Percentiles rank a stretch among this genome's conserved stretches.
phyloP scores from a whole-genome alignment of 208 protist species.

The Leishmania turanica region DNA sequence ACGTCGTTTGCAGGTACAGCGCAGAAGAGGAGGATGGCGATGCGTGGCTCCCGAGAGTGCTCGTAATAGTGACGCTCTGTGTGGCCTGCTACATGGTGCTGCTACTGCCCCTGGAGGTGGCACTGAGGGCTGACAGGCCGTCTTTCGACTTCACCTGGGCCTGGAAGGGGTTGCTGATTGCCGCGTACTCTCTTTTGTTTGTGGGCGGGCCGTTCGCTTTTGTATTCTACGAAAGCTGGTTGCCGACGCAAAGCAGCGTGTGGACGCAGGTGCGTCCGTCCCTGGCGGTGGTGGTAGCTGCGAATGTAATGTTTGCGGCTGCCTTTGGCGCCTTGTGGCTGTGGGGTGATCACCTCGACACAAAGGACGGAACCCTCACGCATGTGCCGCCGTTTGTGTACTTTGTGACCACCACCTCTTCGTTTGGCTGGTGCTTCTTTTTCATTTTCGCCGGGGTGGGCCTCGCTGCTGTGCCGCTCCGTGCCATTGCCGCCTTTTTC shows the following conservation, averaged over 20 bases:
- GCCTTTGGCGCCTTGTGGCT: constrained; percentile 32
- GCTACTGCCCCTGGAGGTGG: constrained; percentile 93
- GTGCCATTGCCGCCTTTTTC: constrained; percentile 73
- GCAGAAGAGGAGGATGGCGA: constrained; percentile 71
- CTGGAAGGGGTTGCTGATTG: constrained; percentile 32
- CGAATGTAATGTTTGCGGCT: constrained; percentile 17
- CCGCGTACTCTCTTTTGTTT: constrained; percentile 40
- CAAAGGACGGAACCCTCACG: constrained; percentile 10
- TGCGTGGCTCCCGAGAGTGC: constrained; percentile 47
- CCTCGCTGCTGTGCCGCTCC: constrained; percentile 87
- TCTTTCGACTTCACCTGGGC: constrained; percentile 18
- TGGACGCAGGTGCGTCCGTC: constrained; percentile 31
- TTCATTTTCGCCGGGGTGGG: constrained; percentile 94
- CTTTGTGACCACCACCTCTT: constrained; percentile 60
- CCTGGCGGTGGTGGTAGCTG: constrained; percentile 5
- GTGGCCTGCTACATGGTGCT: constrained; percentile 76
- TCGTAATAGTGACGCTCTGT: constrained; percentile 48
- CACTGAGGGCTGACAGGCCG: constrained; percentile 44
- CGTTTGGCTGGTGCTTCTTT: constrained; percentile 87
- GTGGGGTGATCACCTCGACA: constrained; percentile 22
- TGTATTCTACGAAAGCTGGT: constrained; percentile 89
- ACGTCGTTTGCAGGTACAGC: constrained; percentile 53
- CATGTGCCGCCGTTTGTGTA: constrained; percentile 61
- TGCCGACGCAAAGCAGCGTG: constrained; percentile 32
- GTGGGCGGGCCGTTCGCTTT: constrained; percentile 87